Percentiles rank a stretch among this genome's conserved stretches.
Evolutionary conservation across 176 grass and related monocot species (phyloP).

Genomic region (Raddia distichophylla): DNA sequence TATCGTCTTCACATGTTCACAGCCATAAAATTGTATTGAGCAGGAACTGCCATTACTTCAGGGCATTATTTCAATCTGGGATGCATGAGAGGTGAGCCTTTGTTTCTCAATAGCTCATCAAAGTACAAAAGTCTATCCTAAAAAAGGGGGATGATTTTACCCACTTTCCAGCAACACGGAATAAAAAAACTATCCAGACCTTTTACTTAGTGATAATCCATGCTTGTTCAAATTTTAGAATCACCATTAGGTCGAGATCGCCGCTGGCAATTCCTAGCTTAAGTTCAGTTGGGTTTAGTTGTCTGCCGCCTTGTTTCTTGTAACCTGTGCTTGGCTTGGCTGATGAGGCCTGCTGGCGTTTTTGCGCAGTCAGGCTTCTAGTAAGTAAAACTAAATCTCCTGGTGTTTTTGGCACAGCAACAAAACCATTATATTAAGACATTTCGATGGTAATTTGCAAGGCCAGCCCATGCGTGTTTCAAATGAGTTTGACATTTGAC

Average conservation of each 20-base stretch:
- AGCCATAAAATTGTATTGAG: conserved; percentile 71
- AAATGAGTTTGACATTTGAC: neutral
- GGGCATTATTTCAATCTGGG: conserved; percentile 76
- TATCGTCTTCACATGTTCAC: conserved; percentile 62
- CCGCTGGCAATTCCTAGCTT: too few species aligned
- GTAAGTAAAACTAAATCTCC: too few species aligned
- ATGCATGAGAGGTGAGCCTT: conserved; percentile 88
- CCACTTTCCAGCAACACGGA: too few species aligned
- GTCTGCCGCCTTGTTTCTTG: too few species aligned
- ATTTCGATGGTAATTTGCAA: neutral
- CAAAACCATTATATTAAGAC: neutral
- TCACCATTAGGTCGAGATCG: neutral
- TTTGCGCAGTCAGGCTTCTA: too few species aligned
- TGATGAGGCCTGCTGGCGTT: too few species aligned
- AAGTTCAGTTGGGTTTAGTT: too few species aligned
- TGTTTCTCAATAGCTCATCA: neutral
- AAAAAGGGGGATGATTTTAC: too few species aligned
- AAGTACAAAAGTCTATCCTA: neutral
- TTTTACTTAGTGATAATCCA: neutral
- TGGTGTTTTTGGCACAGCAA: too few species aligned
- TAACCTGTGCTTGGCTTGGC: too few species aligned
- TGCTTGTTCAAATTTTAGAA: neutral
- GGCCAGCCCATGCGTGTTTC: neutral
- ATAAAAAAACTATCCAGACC: neutral
- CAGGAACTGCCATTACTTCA: conserved; percentile 70